Percentiles rank a stretch among this genome's conserved stretches.
Evolutionary conservation across 1,139 yeast genomes (phyloP).

Genomic region (Hanseniaspora uvarum): DNA sequence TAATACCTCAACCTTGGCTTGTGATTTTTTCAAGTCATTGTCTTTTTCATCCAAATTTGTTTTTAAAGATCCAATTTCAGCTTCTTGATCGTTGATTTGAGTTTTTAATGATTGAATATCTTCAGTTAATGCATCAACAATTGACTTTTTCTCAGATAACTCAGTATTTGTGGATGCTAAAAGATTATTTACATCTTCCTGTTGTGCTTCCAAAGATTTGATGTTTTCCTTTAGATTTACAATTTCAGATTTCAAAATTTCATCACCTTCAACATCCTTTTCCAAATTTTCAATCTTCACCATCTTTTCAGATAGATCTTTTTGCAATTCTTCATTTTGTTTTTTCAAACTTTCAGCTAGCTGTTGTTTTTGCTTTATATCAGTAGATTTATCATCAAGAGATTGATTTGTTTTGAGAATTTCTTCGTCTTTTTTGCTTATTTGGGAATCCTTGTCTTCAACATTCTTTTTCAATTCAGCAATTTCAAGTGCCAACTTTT

Average conservation of each 20-base stretch:
- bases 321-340: not conserved
- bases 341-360: not conserved
- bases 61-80: not conserved
- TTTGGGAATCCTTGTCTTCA: not conserved
- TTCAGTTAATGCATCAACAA: not conserved
- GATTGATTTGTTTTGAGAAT: no score
- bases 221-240: not conserved
- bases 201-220: not conserved
- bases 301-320: not conserved
- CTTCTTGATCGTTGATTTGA: not conserved
- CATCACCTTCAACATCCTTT: not conserved
- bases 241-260: not conserved
- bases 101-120: not conserved
- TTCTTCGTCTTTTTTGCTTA: not conserved
- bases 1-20: not conserved
- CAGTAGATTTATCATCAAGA: not conserved
- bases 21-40: not conserved
- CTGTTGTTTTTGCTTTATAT: not conserved
- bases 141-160: not conserved
- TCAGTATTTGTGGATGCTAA: not conserved
- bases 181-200: not conserved
- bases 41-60: not conserved
- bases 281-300: not conserved
- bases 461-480: not conserved
- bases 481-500: not conserved